Evolutionary conservation across 345 rosid genomes (phyloP).

Genomic region (Kernera saxatilis): DNA sequence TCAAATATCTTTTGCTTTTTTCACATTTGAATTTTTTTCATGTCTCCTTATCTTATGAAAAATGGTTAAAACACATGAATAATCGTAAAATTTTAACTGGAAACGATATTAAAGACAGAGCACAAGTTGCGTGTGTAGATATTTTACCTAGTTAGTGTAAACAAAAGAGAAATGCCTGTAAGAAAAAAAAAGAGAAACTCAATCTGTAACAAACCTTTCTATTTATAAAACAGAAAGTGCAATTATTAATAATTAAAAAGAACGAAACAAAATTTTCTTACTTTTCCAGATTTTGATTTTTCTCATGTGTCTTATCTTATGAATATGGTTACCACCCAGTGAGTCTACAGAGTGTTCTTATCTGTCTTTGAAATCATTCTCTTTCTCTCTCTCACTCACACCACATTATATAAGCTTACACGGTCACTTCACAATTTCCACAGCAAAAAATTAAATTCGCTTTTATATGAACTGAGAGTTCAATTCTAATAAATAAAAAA

Average conservation of each 20-base stretch:
- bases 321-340: constrained; percentile 33
- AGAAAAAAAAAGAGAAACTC: neutral
- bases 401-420: constrained; percentile 28
- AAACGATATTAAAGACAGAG: neutral
- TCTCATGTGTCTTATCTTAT: constrained; percentile 33
- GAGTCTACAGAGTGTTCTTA: constrained; percentile 36
- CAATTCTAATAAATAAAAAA: neutral
- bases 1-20: neutral
- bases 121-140: constrained; percentile 4
- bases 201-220: neutral
- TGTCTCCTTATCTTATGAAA: neutral
- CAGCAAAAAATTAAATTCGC: neutral
- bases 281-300: constrained; percentile 5
- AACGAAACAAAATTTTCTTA: neutral
- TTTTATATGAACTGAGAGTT: neutral
- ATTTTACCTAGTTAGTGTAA: neutral
- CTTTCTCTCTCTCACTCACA: neutral
- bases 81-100: neutral
- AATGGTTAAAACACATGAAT: neutral
- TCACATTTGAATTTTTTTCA: neutral
- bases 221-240: constrained; percentile 6
- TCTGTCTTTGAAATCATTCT: constrained; percentile 22
- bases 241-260: neutral
- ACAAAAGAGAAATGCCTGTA: neutral
- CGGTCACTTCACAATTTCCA: constrained; percentile 18